Base-by-base conservation (phyloP, 2,329 filamentous ascomycete species). In the Gnomoniopsis sp. region DNA sequence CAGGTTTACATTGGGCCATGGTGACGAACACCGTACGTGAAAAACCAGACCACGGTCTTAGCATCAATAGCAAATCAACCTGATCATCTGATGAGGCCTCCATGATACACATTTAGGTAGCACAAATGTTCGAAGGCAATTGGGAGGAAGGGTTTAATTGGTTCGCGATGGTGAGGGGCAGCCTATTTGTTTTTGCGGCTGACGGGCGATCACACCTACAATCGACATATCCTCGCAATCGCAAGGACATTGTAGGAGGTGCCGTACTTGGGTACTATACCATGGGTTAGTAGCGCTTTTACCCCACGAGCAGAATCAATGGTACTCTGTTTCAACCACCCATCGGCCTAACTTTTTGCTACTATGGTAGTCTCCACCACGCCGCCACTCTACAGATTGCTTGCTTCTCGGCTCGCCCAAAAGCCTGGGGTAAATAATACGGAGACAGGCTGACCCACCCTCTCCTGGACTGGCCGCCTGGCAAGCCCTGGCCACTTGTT, bases 351-450 rank as follows among this genome's bases (percentile, higher is more conserved):
- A 41, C 36, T n/a, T 41, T 12, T n/a, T n/a, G n/a, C n/a, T n/a
- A n/a, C n/a, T n/a, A n/a, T 14, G 12, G 8, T 2, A n/a, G 2
- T 41, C 36, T 41, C 36, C 36, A 41, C 36, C 36, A 41, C 36
- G 2, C 49, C 30, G 38, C 48, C 48, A 19, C 26, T 12, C 23
- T 33, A 33, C 33, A 41, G 33, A 23, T 17, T 43, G 6, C 17
- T n/a, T 44, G 36, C 50, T 26, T 41, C 49, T 2, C 36, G 36
- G 7, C 34, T 52, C 33, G 49, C 11, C 21, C 26, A 22, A 52
- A 15, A 41, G 36, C 47, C 58, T 51, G 58, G 58, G 58, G 56
- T 60, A 60, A 57, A 60, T 60, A 60, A 60, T 58, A 60, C 58
- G 58, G 58, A 58, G 58, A 58, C 46, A 21, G 49, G 33, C 49